phyloP scores from a whole-genome alignment of 371 early-diverging fungal genomes.

The Rhizopus sp. region DNA sequence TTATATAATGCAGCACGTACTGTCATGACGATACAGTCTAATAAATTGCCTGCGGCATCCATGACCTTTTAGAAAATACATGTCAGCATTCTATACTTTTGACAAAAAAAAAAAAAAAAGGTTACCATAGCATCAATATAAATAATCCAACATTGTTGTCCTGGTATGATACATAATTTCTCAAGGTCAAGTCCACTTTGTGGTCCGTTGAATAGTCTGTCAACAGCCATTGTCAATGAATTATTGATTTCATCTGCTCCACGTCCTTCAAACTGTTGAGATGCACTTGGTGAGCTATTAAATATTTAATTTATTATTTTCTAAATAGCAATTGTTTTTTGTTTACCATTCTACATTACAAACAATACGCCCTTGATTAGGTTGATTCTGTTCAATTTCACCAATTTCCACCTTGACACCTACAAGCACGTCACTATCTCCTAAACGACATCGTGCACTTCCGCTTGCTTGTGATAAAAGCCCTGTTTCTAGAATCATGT shows the following conservation, averaged over 20 bases:
- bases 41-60: slow-evolving; percentile 85
- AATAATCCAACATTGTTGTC: slow-evolving; percentile 88
- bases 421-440: slow-evolving; percentile 87
- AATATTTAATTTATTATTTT: slow-evolving; percentile 4
- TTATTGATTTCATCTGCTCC: slow-evolving; percentile 84
- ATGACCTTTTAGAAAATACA: slow-evolving; percentile 55
- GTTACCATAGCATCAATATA: slow-evolving; percentile 87
- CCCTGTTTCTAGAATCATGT: slow-evolving; percentile 76
- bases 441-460: slow-evolving; percentile 78
- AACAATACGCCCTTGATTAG: slow-evolving; percentile 68
- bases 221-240: slow-evolving; percentile 78
- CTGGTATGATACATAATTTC: slow-evolving; percentile 86
- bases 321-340: neutral
- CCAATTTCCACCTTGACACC: slow-evolving; percentile 93
- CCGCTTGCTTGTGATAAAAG: slow-evolving; percentile 89
- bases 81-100: neutral
- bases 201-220: slow-evolving; percentile 76
- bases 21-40: slow-evolving; percentile 85
- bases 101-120: slow-evolving; percentile 1
- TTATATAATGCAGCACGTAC: slow-evolving; percentile 84
- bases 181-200: slow-evolving; percentile 85
- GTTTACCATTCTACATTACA: slow-evolving; percentile 87
- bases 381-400: slow-evolving; percentile 59
- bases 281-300: slow-evolving; percentile 74
- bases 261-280: slow-evolving; percentile 79